Evolutionary conservation across 1,284 basidiomycete genomes (phyloP).

Genomic region (Malassezia globosa): DNA sequence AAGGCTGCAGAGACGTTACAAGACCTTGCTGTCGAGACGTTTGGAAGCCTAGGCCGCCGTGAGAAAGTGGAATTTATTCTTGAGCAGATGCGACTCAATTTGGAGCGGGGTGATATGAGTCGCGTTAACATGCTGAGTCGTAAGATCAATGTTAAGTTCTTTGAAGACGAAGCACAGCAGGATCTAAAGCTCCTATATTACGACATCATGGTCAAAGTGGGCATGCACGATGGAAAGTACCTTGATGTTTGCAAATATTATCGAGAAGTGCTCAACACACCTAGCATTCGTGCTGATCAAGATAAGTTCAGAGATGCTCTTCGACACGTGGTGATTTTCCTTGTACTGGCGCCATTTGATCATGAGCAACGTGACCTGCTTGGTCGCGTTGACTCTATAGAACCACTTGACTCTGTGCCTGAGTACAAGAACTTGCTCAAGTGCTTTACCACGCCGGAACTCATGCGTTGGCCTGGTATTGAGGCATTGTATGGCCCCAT

Average conservation of each 20-base stretch:
- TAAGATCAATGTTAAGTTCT: constrained; percentile 86
- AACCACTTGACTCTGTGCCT: constrained; percentile 64
- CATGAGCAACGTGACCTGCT: constrained; percentile 98
- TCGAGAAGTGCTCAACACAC: constrained; percentile 90
- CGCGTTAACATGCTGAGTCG: constrained; percentile 80
- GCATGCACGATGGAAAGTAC: constrained; percentile 70
- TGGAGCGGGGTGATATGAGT: constrained; percentile 64
- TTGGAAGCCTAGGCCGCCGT: constrained; percentile 90
- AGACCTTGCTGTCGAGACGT: constrained; percentile 96
- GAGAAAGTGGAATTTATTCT: constrained; percentile 98
- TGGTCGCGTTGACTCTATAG: constrained; percentile 63
- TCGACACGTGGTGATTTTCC: constrained; percentile 77
- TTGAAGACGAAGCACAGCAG: constrained; percentile 78
- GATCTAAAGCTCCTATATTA: constrained; percentile 93
- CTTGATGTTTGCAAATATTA: constrained; percentile 91
- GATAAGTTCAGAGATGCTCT: constrained; percentile 35
- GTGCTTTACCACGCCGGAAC: constrained; percentile 85
- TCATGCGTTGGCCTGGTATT: constrained; percentile 98
- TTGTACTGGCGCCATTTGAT: constrained; percentile 80
- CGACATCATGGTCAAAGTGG: constrained; percentile 88
- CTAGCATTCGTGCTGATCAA: constrained; percentile 64
- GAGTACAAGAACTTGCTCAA: constrained; percentile 89
- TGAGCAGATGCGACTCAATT: constrained; percentile 94
- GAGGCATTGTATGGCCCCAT: constrained; percentile 75
- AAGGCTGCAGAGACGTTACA: constrained; percentile 53